phyloP scores from a whole-genome alignment of 1,139 yeast species.

The Pichia cactophila region DNA sequence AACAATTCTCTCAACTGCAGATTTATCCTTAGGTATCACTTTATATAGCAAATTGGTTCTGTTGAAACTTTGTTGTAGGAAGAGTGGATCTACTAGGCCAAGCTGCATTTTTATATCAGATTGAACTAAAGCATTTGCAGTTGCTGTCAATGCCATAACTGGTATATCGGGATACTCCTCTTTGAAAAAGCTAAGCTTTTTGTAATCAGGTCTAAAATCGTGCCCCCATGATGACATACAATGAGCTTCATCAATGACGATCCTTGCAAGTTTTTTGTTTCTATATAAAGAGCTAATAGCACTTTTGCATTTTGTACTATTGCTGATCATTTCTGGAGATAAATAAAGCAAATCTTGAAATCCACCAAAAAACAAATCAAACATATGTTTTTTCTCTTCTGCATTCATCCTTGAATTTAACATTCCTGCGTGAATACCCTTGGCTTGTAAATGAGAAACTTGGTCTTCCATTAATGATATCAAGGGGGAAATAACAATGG shows the following conservation, averaged over 20 bases:
- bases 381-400: conserved; percentile 57
- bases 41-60: conserved; percentile 80
- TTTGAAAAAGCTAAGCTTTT: conserved; percentile 69
- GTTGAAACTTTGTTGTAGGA: conserved; percentile 75
- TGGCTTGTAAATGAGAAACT: conserved; percentile 66
- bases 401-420: conserved; percentile 68
- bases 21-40: conserved; percentile 55
- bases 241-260: conserved; percentile 97
- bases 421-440: conserved; percentile 77
- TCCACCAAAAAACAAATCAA: conserved; percentile 58
- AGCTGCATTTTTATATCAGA: conserved; percentile 77
- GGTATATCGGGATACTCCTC: conserved; percentile 72
- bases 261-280: conserved; percentile 58
- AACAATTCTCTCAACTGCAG: conserved; percentile 54
- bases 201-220: conserved; percentile 95
- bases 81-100: conserved; percentile 46
- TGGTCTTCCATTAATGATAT: conserved; percentile 98
- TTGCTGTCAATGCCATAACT: conserved; percentile 93
- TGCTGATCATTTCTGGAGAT: conserved; percentile 92
- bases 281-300: conserved; percentile 54
- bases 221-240: conserved; percentile 99
- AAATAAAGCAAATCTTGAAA: conserved; percentile 70
- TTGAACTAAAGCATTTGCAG: conserved; percentile 89
- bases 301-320: conserved; percentile 60
- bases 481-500: conserved; percentile 89